These are phyloP conservation scores for Leptodontidium sp. DNA, from an alignment of 2,329 filamentous ascomycete genomes.

Conservation along the genomic window DNA sequence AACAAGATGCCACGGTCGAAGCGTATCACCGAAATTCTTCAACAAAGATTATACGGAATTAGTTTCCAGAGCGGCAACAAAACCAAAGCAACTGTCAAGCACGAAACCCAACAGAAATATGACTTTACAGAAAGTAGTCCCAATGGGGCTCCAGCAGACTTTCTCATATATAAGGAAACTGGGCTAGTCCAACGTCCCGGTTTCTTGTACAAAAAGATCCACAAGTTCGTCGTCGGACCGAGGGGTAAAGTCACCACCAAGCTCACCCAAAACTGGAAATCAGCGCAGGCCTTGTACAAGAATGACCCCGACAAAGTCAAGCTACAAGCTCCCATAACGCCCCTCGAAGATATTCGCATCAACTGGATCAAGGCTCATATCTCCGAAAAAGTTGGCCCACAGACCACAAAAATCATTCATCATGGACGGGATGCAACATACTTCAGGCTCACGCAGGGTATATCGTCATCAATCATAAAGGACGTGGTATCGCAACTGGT, in stretches of 20 bases:
- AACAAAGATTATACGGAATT: too few relatives aligned
- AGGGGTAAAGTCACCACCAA: background rate
- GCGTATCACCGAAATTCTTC: too few relatives aligned
- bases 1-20: too few relatives aligned
- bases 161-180: background rate
- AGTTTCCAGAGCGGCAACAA: background rate
- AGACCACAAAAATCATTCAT: background rate
- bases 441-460: background rate
- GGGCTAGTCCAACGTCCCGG: background rate
- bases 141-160: background rate
- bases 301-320: background rate
- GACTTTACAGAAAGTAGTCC: background rate
- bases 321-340: background rate
- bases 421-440: constrained; percentile 12
- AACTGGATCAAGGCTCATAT: background rate
- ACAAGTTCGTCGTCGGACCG: background rate
- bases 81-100: background rate
- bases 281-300: background rate
- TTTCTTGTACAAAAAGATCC: background rate
- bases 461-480: background rate
- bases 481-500: background rate
- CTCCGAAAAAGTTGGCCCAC: background rate
- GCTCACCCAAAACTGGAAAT: background rate
- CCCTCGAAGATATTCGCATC: background rate
- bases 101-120: background rate